Percentiles rank a stretch among this genome's conserved stretches.
Conservation (phyloP, 371 early-diverging fungal genomes). For the Rhizopus stolonifer region DNA sequence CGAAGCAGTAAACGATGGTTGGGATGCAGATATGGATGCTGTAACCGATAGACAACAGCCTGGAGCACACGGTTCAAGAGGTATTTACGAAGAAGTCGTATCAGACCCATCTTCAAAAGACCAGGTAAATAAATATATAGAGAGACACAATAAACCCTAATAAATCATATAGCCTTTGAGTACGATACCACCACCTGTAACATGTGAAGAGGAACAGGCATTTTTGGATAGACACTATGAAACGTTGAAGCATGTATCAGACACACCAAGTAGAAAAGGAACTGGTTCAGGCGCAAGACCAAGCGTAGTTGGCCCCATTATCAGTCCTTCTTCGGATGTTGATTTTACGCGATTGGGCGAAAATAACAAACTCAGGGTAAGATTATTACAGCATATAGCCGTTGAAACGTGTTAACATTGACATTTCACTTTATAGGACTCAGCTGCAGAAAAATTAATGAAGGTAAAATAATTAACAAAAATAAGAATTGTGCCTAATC, state of each 20-base stretch:
- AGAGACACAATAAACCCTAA: neutral
- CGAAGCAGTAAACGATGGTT: conserved; percentile 58
- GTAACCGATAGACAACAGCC: conserved; percentile 40
- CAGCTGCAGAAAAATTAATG: neutral
- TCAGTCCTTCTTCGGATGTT: conserved; percentile 15
- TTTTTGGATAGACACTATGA: conserved; percentile 80
- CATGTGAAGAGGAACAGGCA: conserved; percentile 81
- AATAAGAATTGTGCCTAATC: too few species aligned
- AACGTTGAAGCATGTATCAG: conserved; percentile 54
- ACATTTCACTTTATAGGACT: neutral
- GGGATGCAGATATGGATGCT: conserved; percentile 55
- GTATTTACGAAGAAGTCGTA: conserved; percentile 44
- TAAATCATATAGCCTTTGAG: conserved; percentile 21
- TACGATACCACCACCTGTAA: conserved; percentile 40
- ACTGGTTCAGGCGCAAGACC: conserved; percentile 32
- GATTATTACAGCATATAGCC: too few species aligned
- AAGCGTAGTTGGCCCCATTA: conserved; percentile 34
- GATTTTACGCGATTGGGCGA: conserved; percentile 13
- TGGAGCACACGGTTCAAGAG: conserved; percentile 40
- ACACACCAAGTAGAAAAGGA: conserved; percentile 26
- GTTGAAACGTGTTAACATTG: neutral
- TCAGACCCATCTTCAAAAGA: conserved; percentile 41
- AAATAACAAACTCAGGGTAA: conserved; percentile 5
- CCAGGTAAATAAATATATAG: too few species aligned
- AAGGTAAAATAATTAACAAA: too few species aligned